Evolutionary conservation across 345 rosid genomes (phyloP).

Genomic region (Murraya koenigii): DNA sequence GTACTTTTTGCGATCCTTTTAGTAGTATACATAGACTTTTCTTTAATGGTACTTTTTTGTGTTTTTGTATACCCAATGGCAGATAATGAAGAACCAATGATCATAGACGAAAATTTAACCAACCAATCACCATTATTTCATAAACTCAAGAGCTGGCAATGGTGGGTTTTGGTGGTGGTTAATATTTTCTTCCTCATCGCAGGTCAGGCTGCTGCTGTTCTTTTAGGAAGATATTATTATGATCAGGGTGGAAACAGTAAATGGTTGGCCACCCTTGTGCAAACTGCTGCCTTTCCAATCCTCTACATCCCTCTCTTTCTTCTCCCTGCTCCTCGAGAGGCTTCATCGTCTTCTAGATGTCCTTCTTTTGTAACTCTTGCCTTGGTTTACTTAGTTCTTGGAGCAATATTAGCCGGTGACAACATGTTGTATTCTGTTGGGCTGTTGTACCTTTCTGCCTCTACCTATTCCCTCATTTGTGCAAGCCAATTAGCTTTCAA

Average conservation of each 20-base stretch:
- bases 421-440: slow-evolving; percentile 69
- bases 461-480: slow-evolving; percentile 77
- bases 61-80: slow-evolving; percentile 8
- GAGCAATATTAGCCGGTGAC: slow-evolving; percentile 59
- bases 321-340: slow-evolving; percentile 34
- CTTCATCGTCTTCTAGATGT: slow-evolving; percentile 35
- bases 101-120: slow-evolving; percentile 10
- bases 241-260: slow-evolving; percentile 65
- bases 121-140: slow-evolving; percentile 18
- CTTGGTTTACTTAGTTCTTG: slow-evolving; percentile 53
- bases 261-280: slow-evolving; percentile 69
- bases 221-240: slow-evolving; percentile 64
- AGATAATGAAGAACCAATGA: slow-evolving; percentile 38
- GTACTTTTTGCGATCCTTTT: background rate
- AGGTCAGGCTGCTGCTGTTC: slow-evolving; percentile 69
- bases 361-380: slow-evolving; percentile 35
- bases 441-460: slow-evolving; percentile 70
- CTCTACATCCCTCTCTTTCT: slow-evolving; percentile 52
- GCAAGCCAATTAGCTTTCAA: slow-evolving; percentile 77
- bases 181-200: slow-evolving; percentile 46
- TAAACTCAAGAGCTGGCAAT: slow-evolving; percentile 47
- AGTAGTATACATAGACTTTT: background rate
- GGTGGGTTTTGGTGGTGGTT: slow-evolving; percentile 55
- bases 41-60: background rate
- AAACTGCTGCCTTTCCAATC: slow-evolving; percentile 67